Conservation (phyloP, 2,329 filamentous ascomycete species). For the Aspergillus piperis region DNA sequence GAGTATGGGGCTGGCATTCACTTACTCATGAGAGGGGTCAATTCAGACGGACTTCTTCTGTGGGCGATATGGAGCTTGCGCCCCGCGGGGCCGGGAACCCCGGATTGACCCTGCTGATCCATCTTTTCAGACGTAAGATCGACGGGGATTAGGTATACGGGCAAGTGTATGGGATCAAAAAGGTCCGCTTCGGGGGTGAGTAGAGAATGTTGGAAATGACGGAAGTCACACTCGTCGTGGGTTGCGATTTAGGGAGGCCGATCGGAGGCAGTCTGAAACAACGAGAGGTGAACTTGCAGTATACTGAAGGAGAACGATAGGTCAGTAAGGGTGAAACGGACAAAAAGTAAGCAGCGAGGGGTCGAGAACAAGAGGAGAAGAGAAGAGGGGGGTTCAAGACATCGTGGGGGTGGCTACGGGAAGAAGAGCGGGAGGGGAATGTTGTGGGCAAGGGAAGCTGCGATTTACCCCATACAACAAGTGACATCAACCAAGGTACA, state of each 20-base stretch:
- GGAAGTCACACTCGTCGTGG: slow-evolving; percentile 28
- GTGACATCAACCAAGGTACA: slow-evolving; percentile 14
- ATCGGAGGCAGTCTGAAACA: slow-evolving; percentile 29
- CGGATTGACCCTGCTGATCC: slow-evolving; percentile 64
- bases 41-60: slow-evolving; percentile 92
- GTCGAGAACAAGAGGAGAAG: slow-evolving; percentile 4
- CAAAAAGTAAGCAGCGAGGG: slow-evolving; percentile 2
- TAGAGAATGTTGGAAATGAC: slow-evolving; percentile 29
- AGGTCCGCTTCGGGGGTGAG: slow-evolving; percentile 17
- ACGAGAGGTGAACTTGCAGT: slow-evolving; percentile 22
- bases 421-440: slow-evolving; percentile 14
- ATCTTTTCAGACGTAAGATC: slow-evolving; percentile 47
- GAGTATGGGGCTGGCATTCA: slow-evolving; percentile 33
- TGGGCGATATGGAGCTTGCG: slow-evolving; percentile 96
- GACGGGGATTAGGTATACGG: slow-evolving; percentile 13
- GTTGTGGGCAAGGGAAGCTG: slow-evolving; percentile 23
- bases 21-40: slow-evolving; percentile 97
- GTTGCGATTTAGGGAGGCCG: slow-evolving; percentile 29
- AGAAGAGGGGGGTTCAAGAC: background rate
- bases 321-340: slow-evolving; percentile 20
- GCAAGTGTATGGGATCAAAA: slow-evolving; percentile 17
- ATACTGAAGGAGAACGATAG: slow-evolving; percentile 21
- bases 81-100: slow-evolving; percentile 69
- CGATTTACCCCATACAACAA: slow-evolving; percentile 22
- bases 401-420: slow-evolving; percentile 5